Base-by-base conservation (phyloP, 2,329 filamentous ascomycete genomes). In the Penicillium concentricum region DNA sequence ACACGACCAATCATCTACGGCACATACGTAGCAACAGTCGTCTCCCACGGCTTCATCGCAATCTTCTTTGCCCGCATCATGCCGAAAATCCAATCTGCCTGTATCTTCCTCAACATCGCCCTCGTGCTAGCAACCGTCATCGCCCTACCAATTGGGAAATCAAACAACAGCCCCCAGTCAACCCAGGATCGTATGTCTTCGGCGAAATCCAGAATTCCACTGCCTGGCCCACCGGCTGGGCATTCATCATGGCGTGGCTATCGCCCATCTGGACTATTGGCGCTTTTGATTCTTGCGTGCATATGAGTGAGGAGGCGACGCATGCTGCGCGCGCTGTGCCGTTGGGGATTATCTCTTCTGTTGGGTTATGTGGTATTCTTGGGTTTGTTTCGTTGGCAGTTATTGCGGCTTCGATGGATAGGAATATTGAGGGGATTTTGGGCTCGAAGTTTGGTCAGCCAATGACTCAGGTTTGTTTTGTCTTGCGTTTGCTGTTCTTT, bases 211-310 rank as follows among this genome's bases (percentile, higher is more conserved):
- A 82, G n/a, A 87, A 87, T 61, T 70, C 83, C 3, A 85, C 83
- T 0, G 79, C 79, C 0, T 87, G 84, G 82, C 81, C 82, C 2
- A 76, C 75, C 0, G 81, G 81, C 1, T 84, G 82, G 80, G 74
- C 82, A 0, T 87, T 86, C 61, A 84, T 87, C 74, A 70, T 87
- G 4, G 74, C 82, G 0, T 87, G 84, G 82, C 73, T 87, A 15
- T 79, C 77, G 24, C 84, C 84, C 0, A 86, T 87, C 59, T 87
- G 84, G 84, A 84, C 83, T 0, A 76, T 75, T 44, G 74, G 74
- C 0, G 79, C 76, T 1, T 85, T 85, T 57, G 83, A 86, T 65
- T 80, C 78, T 1, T 85, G 82, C 54, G 81, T 83, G 10, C 81
- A 85, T 63, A 84, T 87, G 77, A 81, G 79, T 39, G 84, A 87